Evolutionary conservation across 371 early-diverging fungal species (phyloP), one percentile per base, ranked within the genome.

Genomic region (Haplosporangium sp.): DNA sequence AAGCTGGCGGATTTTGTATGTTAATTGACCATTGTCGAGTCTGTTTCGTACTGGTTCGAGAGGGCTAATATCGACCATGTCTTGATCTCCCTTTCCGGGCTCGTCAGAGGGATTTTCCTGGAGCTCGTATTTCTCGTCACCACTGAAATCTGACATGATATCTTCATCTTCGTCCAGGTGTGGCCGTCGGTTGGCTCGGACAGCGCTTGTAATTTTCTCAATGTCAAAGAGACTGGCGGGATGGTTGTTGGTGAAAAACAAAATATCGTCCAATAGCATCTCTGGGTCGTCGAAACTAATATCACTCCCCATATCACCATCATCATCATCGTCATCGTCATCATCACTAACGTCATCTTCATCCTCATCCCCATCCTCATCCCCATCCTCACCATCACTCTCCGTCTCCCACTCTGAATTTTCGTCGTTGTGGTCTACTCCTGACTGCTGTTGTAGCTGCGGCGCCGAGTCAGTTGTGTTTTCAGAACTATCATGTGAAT

Each of bases 81-180:
- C 81, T 19, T 27, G 35, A 27, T 74, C 68, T 17, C 81, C 81
- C 13, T 65, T 57, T 8, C 81, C 81, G 42, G 48, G 45, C 38
- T 71, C 53, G 3, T 53, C 62, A 0, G 67, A 42, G 34, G 44
- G 13, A 4, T 8, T 34, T 19, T 48, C 65, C 47, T 65, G 58
- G 19, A 65, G 65, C 37, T 74, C 75, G 48, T 81, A 81, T 40
- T 81, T 74, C 40, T 81, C 81, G 34, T 81, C 81, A 0, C 81
- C 81, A 60, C 81, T 81, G 60, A 81, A 81, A 7, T 81, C 81
- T 4, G 81, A 81, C 74, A 62, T 52, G 60, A 63, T 38, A 52
- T 71, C 68, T 15, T 78, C 73, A n/a, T 68, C 63, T 5, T 74
- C 68, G 15, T 71, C 71, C 15, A n/a, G 17, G 20, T 62, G 40